Conservation (phyloP, 2,329 filamentous ascomycete genomes). For the Penicillium digitatum region DNA sequence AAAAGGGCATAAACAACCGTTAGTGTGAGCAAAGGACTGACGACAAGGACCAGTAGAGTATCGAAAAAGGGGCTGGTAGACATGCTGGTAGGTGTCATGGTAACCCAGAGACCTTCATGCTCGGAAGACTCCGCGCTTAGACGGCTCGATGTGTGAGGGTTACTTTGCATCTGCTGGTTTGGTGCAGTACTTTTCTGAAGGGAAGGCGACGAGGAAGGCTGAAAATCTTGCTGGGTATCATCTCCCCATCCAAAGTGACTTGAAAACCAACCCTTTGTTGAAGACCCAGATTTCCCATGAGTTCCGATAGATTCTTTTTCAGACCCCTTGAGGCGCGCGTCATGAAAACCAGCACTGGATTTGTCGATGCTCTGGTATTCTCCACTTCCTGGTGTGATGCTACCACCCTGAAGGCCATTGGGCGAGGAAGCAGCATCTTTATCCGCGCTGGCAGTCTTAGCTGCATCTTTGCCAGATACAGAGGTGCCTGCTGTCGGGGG, state of each 20-base stretch:
- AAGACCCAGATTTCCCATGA: constrained; percentile 11
- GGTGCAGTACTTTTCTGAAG: constrained; percentile 9
- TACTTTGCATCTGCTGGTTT: constrained; percentile 19
- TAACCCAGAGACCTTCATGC: constrained; percentile 90
- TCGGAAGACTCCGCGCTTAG: constrained; percentile 41
- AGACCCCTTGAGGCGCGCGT: constrained; percentile 9
- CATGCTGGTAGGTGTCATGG: constrained; percentile 81
- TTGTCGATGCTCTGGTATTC: constrained; percentile 57
- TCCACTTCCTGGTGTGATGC: constrained; percentile 67
- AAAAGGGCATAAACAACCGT: constrained; percentile 89
- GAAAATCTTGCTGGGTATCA: constrained; percentile 12
- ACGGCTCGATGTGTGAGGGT: constrained; percentile 10
- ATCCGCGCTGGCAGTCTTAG: constrained; percentile 32
- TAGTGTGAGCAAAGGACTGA: constrained; percentile 87
- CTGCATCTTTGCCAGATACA: constrained; percentile 22
- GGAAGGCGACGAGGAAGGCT: constrained; percentile 13
- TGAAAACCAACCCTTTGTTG: constrained; percentile 34
- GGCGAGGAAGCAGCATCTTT: constrained; percentile 28
- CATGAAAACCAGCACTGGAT: constrained; percentile 17
- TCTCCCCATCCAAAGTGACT: constrained; percentile 32
- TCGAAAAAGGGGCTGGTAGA: constrained; percentile 93
- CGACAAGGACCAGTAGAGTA: constrained; percentile 90
- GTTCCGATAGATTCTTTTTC: constrained; percentile 9
- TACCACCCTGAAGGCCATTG: constrained; percentile 57
- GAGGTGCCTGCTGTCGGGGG: constrained; percentile 23